Evolutionary conservation across 768 basidiomycete species (phyloP).

Genomic region (Boletus vinaceobasis): DNA sequence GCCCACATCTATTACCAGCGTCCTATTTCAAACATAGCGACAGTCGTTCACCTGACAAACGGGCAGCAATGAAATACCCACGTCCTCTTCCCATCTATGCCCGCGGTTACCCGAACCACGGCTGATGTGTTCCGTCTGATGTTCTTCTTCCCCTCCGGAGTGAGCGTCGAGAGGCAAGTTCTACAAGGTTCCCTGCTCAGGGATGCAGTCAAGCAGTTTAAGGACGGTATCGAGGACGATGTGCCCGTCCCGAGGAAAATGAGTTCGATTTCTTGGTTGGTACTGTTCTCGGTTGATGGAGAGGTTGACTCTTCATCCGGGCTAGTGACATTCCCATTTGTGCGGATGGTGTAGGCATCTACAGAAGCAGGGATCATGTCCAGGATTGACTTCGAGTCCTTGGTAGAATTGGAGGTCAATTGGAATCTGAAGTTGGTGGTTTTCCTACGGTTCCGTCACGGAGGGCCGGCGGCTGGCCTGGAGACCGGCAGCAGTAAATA

Average conservation of each 20-base stretch:
- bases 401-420: background rate
- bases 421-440: no score
- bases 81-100: constrained; percentile 41
- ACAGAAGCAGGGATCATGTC: constrained; percentile 1
- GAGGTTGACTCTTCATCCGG: background rate
- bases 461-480: background rate
- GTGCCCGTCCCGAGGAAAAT: constrained; percentile 85
- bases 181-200: constrained; percentile 49
- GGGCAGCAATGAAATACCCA: constrained; percentile 33
- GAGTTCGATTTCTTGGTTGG: constrained; percentile 45
- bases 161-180: constrained; percentile 67
- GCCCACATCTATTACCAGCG: constrained; percentile 79
- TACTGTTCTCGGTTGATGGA: background rate
- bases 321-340: background rate
- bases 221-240: constrained; percentile 65
- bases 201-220: constrained; percentile 73
- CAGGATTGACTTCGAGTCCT: background rate
- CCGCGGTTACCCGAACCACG: constrained; percentile 47
- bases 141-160: constrained; percentile 76
- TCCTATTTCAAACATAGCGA: constrained; percentile 39
- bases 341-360: background rate
- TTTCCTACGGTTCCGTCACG: background rate
- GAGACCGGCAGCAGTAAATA: background rate
- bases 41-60: background rate
- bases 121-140: constrained; percentile 80